Evolutionary conservation across 2,329 filamentous ascomycete species (phyloP).

Genomic region (Zymoseptoria crescenta): DNA sequence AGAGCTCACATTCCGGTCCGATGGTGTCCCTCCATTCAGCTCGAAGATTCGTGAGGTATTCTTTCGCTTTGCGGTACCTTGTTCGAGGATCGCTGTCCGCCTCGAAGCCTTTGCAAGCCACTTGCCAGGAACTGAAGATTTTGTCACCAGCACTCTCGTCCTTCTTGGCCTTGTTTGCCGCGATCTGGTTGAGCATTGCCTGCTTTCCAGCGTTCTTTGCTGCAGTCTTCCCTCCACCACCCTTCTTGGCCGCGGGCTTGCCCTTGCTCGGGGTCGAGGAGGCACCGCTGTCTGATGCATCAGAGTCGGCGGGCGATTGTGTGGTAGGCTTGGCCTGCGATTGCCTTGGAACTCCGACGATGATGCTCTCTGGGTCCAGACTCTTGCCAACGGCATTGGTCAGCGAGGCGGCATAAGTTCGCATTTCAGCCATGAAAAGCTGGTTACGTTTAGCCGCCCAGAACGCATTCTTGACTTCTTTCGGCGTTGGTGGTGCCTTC

Average conservation of each 20-base stretch:
- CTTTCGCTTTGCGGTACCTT: conserved; percentile 44
- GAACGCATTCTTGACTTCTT: conserved; percentile 29
- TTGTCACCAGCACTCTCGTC: conserved; percentile 35
- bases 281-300: conserved; percentile 21
- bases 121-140: conserved; percentile 40
- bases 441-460: conserved; percentile 49
- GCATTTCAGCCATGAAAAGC: conserved; percentile 59
- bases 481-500: conserved; percentile 26
- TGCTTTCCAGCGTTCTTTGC: conserved; percentile 35
- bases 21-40: conserved; percentile 34
- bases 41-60: conserved; percentile 40
- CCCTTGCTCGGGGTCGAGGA: conserved; percentile 19
- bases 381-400: conserved; percentile 56
- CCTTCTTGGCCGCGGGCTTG: conserved; percentile 24
- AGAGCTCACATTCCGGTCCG: conserved; percentile 42
- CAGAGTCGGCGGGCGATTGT: conserved; percentile 24
- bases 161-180: conserved; percentile 35
- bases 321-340: conserved; percentile 11
- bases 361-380: conserved; percentile 57
- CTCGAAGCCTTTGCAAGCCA: conserved; percentile 40
- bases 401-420: conserved; percentile 61
- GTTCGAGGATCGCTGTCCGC: conserved; percentile 36
- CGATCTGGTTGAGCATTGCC: conserved; percentile 37
- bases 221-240: conserved; percentile 27
- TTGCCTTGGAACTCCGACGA: conserved; percentile 33